These are phyloP conservation scores for Aspergillus niger DNA, from an alignment of 2,329 filamentous ascomycete species.

Conservation along the genomic window DNA sequence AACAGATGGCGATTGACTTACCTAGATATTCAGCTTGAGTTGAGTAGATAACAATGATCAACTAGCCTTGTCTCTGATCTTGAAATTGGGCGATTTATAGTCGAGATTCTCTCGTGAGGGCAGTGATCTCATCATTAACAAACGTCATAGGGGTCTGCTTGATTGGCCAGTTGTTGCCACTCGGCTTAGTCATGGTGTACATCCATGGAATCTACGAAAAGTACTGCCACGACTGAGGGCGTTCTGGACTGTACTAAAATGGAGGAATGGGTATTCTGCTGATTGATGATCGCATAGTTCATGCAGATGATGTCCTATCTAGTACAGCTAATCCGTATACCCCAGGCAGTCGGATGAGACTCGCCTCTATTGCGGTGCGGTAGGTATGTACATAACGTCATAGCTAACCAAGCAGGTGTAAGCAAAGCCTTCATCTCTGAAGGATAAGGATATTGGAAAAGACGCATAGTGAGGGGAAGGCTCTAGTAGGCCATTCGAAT, in stretches of 20 bases:
- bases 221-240: too few species aligned
- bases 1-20: not conserved
- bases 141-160: not conserved
- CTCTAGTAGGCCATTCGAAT: not conserved
- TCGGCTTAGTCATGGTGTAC: not conserved
- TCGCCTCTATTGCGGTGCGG: not conserved
- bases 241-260: too few species aligned
- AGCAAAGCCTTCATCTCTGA: not conserved
- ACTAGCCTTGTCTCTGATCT: not conserved
- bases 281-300: not conserved
- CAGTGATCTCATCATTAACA: constrained; percentile 11
- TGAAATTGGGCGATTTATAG: constrained; percentile 2
- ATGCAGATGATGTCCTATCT: not conserved
- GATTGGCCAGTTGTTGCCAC: constrained; percentile 2
- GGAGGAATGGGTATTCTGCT: too few species aligned
- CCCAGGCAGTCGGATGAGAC: not conserved
- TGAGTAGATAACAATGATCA: not conserved
- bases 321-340: too few species aligned
- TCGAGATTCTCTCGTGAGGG: not conserved
- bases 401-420: not conserved
- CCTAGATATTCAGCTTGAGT: not conserved
- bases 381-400: constrained; percentile 5
- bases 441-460: not conserved
- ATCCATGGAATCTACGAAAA: not conserved
- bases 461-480: not conserved